These are phyloP conservation scores for Schizophyllum commune DNA, from an alignment of 1,284 basidiomycete species.

Conservation along the genomic window DNA sequence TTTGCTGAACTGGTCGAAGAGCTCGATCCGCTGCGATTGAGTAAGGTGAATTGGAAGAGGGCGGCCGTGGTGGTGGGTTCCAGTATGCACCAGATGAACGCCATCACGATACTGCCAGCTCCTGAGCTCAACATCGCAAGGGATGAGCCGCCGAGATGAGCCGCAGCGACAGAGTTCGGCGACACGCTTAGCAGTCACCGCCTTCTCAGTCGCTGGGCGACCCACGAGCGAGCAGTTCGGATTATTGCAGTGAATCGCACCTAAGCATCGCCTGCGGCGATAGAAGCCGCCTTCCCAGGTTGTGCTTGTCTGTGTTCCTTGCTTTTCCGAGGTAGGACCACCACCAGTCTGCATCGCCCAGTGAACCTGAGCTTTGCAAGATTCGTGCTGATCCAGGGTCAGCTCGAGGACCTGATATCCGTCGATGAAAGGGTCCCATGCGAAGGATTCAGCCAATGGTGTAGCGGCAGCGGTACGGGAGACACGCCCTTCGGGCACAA, in stretches of 20 bases:
- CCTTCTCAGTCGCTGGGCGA: conserved; percentile 11
- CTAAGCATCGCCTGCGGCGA: conserved; percentile 11
- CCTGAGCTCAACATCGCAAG: conserved; percentile 3
- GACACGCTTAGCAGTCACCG: conserved; percentile 1
- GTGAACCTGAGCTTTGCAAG: not conserved
- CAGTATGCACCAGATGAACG: conserved; percentile 13
- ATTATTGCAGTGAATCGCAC: conserved; percentile 16
- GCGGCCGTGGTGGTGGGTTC: conserved; percentile 12
- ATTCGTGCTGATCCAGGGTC: not conserved
- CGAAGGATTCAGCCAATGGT: not conserved
- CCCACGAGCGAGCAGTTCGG: conserved; percentile 9
- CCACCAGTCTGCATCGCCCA: not conserved
- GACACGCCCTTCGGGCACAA: too few species aligned
- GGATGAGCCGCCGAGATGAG: not conserved
- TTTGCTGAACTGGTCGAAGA: conserved; percentile 12
- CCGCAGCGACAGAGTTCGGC: conserved; percentile 1
- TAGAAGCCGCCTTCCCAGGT: conserved; percentile 14
- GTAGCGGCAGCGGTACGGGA: too few species aligned
- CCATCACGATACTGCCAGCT: conserved; percentile 9
- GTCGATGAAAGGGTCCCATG: not conserved
- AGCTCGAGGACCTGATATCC: not conserved
- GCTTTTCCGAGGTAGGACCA: not conserved
- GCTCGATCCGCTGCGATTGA: conserved; percentile 4
- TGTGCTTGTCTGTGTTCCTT: not conserved
- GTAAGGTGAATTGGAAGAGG: conserved; percentile 12